Base-by-base conservation (phyloP, 305 asterid genomes). In the Fraxinus angustifolia region DNA sequence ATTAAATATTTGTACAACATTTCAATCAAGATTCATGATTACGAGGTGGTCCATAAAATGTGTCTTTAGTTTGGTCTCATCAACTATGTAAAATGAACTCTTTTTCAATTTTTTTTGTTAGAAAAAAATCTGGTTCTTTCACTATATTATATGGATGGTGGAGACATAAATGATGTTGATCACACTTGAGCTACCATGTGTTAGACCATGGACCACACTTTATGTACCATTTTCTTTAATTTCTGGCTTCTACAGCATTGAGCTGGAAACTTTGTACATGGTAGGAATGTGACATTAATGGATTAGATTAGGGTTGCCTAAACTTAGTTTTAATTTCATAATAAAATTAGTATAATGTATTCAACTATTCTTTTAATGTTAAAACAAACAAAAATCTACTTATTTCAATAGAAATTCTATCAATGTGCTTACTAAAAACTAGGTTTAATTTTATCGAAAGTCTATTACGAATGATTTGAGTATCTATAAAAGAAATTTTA, bases 141-240 rank as follows among this genome's bases (percentile, higher is more conserved):
- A 21, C 10, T 21, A 53, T 56, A 17, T 56, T 56, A 56, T n/a
- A 5, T 6, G 10, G 21, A 8, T 38, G n/a, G 76, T 76, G 34
- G 56, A 81, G 74, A 76, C 78, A 67, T 84, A 35, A 77, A 84
- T 89, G 89, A 86, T 87, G 87, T 81, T 70, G 75, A 56, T 83
- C 90, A 82, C 89, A 79, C 82, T 56, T 62, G 35, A 81, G 71
- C 91, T 88, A 90, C 67, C 58, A 65, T 53, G 19, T 19, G 2
- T 5, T 89, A 87, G 90, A 30, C 79, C 75, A 76, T 88, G 93
- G 93, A 91, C 93, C 93, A 91, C 68, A 78, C 21, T 60, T 6
- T 36, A 10, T 60, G 56, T 26, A 77, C 58, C 35, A 78, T 21
- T 76, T 53, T 76, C 10, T 48, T 19, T 36, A 60, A 36, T 36